phyloP scores from a whole-genome alignment of 2,329 filamentous ascomycete genomes.

The Sporothrix luriei region DNA sequence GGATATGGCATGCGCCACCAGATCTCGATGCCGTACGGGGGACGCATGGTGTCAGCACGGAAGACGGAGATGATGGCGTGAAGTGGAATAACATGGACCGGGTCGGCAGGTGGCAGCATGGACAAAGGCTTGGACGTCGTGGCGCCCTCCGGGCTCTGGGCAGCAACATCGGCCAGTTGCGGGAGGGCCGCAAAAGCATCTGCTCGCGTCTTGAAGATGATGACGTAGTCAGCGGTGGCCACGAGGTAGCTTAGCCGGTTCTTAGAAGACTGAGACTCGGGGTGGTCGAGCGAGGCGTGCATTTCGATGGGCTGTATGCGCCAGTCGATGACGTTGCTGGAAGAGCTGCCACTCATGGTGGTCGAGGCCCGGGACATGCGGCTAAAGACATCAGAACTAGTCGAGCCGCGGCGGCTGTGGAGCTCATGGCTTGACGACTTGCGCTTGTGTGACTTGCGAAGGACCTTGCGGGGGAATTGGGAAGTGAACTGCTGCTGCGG shows the following conservation, averaged over 20 bases:
- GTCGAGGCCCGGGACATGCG: conserved; percentile 39
- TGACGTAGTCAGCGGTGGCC: conserved; percentile 53
- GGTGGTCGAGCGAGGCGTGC: conserved; percentile 51
- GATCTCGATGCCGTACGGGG: conserved; percentile 57
- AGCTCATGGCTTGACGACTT: conserved; percentile 34
- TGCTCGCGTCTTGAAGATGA: conserved; percentile 54
- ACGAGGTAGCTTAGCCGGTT: conserved; percentile 57
- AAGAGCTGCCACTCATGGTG: conserved; percentile 39
- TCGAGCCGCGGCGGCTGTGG: conserved; percentile 40
- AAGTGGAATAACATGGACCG: conserved; percentile 52
- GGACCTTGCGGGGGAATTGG: conserved; percentile 35
- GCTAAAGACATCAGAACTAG: conserved; percentile 40
- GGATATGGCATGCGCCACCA: conserved; percentile 57
- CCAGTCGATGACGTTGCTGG: conserved; percentile 43
- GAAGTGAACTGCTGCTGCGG: conserved; percentile 30
- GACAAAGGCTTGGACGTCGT: conserved; percentile 32
- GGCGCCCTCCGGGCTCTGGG: conserved; percentile 36
- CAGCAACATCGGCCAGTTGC: conserved; percentile 42
- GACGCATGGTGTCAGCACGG: conserved; percentile 53
- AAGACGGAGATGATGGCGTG: conserved; percentile 57
- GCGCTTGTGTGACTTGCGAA: conserved; percentile 35
- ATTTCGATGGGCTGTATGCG: conserved; percentile 41
- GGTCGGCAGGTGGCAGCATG: conserved; percentile 39
- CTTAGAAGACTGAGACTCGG: conserved; percentile 46
- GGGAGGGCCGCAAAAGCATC: conserved; percentile 52